Base-by-base conservation (phyloP, 164 flowering plant genomes). In the Amborella trichopoda region DNA sequence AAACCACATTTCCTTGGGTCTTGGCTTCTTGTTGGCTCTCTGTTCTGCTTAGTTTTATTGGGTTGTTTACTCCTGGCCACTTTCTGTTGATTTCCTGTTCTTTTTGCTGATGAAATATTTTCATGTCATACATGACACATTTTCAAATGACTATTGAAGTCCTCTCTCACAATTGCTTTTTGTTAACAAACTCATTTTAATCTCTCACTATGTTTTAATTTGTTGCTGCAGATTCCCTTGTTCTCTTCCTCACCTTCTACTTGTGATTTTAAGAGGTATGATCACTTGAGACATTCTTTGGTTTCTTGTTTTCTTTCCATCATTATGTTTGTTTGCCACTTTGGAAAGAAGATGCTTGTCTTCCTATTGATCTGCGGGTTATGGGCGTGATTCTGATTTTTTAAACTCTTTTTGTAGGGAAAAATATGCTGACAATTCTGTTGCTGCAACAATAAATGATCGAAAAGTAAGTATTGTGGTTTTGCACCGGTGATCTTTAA, bases 381-480 rank as follows among this genome's bases (percentile, higher is more conserved):
- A n/a, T n/a, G n/a, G n/a, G n/a, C n/a, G n/a, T n/a, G n/a, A n/a
- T n/a, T n/a, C n/a, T n/a, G n/a, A n/a, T n/a, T n/a, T n/a, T n/a
- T n/a, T n/a, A n/a, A n/a, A n/a, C n/a, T n/a, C 6, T 37, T 37
- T 52, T 8, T 66, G 39, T 40, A 75, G 83, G 70, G 76, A 73
- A 28, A 66, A 55, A 55, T 63, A 44, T 52, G 71, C 54, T 58
- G 86, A 81, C 44, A 81, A 78, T 34, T 48, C 60, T 23, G 36
- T 65, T 49, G 19, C 41, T n/a, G 54, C 50, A 43, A 51, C 54
- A 13, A 26, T 81, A 25, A 58, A 68, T 47, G 76, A 68, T 53
- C 67, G 94, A 42, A 84, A 84, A 66, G 94, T 84, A 69, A 65
- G 73, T 42, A 13, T 24, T 14, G 28, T 21, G 38, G 40, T 34